Percentiles rank a stretch among this genome's conserved stretches.
These are phyloP conservation scores for Diplodia intermedia DNA, from an alignment of 2,329 filamentous ascomycete genomes.

Conservation along the genomic window DNA sequence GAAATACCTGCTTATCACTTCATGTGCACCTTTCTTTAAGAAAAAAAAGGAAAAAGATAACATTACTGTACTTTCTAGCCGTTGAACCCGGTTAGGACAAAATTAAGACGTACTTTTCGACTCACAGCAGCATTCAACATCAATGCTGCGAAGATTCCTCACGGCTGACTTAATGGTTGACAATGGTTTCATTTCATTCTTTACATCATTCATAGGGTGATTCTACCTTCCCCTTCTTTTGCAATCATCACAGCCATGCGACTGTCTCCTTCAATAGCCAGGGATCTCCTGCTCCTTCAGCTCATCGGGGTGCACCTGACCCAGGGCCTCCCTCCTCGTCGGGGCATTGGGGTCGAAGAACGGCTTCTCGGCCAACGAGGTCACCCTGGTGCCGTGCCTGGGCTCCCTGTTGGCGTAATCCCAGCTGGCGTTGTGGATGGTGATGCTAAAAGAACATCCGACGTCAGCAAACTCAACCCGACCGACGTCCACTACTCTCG, in stretches of 20 bases:
- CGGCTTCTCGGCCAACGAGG: conserved; percentile 73
- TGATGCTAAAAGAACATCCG: conserved; percentile 58
- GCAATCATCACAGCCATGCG: not conserved
- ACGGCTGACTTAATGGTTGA: not conserved
- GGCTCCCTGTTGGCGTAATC: conserved; percentile 73
- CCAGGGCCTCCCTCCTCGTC: conserved; percentile 70
- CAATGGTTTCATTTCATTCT: conserved; percentile 6
- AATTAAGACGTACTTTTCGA: no score
- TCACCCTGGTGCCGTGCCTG: conserved; percentile 75
- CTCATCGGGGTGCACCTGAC: conserved; percentile 66
- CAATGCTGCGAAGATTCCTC: not conserved
- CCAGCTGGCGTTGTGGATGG: conserved; percentile 77
- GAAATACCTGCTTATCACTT: no score
- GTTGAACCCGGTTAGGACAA: no score
- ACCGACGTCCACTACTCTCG: not conserved
- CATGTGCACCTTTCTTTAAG: no score
- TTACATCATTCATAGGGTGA: not conserved
- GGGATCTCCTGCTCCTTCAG: conserved; percentile 13
- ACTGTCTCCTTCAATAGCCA: not conserved
- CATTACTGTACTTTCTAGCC: no score
- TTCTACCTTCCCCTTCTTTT: not conserved
- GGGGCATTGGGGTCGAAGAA: conserved; percentile 70
- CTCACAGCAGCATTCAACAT: not conserved
- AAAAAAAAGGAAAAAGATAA: no score
- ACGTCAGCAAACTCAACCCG: not conserved